Percentiles rank a stretch among this genome's conserved stretches.
These are phyloP conservation scores for Citrus sp. DNA, from an alignment of 345 rosid species.

Conservation along the genomic window DNA sequence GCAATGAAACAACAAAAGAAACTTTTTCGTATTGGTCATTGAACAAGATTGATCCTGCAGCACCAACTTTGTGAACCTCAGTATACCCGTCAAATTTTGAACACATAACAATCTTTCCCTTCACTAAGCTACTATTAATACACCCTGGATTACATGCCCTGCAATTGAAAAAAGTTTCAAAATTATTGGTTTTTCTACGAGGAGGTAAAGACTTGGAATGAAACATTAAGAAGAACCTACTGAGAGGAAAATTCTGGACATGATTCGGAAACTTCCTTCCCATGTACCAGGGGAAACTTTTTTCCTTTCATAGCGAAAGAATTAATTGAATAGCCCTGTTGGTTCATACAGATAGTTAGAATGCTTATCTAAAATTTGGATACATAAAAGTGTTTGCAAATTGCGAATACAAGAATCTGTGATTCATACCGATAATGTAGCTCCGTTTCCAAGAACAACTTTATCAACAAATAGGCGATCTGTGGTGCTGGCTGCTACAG, in stretches of 20 bases:
- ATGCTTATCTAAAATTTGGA: too few relatives aligned
- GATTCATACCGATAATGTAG: slow-evolving; percentile 31
- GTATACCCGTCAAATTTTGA: neutral
- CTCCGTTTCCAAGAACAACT: slow-evolving; percentile 39
- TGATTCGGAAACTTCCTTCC: neutral
- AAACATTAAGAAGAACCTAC: neutral
- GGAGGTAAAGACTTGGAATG: neutral
- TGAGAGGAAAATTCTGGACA: neutral
- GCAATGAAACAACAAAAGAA: slow-evolving; percentile 20
- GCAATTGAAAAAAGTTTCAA: slow-evolving; percentile 2
- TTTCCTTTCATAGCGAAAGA: slow-evolving; percentile 22
- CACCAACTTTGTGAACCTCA: slow-evolving; percentile 22
- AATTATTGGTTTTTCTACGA: neutral
- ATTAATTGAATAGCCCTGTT: slow-evolving; percentile 41
- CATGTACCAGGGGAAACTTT: slow-evolving; percentile 19
- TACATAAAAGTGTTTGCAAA: neutral
- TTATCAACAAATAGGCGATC: slow-evolving; percentile 36
- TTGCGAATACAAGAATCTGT: neutral
- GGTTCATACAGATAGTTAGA: neutral
- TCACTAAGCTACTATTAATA: slow-evolving; percentile 26
- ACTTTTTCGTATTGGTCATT: neutral
- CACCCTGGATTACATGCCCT: slow-evolving; percentile 30
- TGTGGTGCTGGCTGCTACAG: slow-evolving; percentile 44
- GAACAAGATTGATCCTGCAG: slow-evolving; percentile 25
- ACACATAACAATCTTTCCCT: slow-evolving; percentile 40